Base-by-base conservation (phyloP, 768 basidiomycete genomes). In the Floccularia luteovirens region DNA sequence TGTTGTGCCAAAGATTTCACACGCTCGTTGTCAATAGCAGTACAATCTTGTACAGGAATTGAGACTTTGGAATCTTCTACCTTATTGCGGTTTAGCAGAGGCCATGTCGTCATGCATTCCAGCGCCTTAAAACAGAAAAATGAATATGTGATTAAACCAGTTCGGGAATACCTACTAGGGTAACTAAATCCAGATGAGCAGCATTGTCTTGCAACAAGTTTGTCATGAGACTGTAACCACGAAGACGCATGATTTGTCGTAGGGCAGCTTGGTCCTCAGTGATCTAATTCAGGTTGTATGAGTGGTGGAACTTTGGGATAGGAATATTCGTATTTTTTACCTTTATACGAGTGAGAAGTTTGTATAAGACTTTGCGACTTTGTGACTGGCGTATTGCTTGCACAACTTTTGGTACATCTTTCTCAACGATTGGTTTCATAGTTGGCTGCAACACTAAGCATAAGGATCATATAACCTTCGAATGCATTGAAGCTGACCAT, bases 181-280 rank as follows among this genome's bases (percentile, higher is more conserved):
- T 58, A n/a, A 80, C 60, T 28, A 94, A 64, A 28, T 92, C 88
- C 23, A 64, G 35, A 52, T 98, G 90, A 13, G 72, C 66, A 8
- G 53, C 53, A 48, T 90, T 66, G 52, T 97, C 91, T 25, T 85
- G 77, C 22, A 98, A 63, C 27, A 97, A 71, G 52, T 86, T 89
- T 32, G 78, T 82, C 90, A 98, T 93, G 12, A 92, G 65, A 60
- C 83, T 87, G 57, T 93, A 88, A 2, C 93, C 93, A 54, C 96
- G 90, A 53, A 97, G 66, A 3, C 91, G 83, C 78, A 96, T 84
- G 35, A 98, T 70, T 56, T 90, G 80, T 22, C 89, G 72, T 19
- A 91, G 66, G 10, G 90, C 79, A 0, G 77, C 68, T 31, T 77
- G 72, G 45, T 94, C 90, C 27, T 84, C 79, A 2, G 94, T 94